A percentile compares a stretch with the other conserved stretches of the same genome.
Evolutionary conservation across 2,329 filamentous ascomycete species (phyloP).

Genomic region (Aspergillus transmontanensis): DNA sequence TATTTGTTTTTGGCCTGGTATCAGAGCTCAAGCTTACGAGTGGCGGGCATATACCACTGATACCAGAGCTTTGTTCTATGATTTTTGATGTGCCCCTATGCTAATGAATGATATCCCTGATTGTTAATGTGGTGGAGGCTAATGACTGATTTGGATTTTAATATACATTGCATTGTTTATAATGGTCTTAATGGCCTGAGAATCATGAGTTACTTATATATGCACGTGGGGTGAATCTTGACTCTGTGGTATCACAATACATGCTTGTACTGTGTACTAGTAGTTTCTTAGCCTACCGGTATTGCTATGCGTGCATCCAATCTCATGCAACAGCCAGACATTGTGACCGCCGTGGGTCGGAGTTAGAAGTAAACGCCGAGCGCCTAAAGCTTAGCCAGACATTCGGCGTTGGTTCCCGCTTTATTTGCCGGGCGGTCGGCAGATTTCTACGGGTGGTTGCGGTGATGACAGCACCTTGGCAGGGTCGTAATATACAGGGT

Average conservation of each 20-base stretch:
- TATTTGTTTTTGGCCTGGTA: constrained; percentile 20
- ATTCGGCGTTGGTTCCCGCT: background rate
- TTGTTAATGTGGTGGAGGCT: constrained; percentile 20
- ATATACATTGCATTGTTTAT: background rate
- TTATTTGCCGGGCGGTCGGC: background rate
- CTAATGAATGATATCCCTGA: constrained; percentile 23
- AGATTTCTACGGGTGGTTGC: background rate
- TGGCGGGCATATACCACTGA: constrained; percentile 16
- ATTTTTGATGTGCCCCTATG: constrained; percentile 11
- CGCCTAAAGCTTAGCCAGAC: background rate
- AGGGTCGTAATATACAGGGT: no score
- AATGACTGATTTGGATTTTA: background rate
- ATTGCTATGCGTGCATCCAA: no score
- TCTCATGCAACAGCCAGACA: no score
- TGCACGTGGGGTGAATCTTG: background rate
- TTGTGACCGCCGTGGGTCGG: no score
- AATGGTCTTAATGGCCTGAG: background rate
- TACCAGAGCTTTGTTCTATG: constrained; percentile 13
- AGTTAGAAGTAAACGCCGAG: background rate
- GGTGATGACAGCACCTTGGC: no score
- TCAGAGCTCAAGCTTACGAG: constrained; percentile 10
- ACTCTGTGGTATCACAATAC: no score
- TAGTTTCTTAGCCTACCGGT: no score
- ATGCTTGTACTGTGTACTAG: background rate
- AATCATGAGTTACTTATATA: background rate